phyloP scores from a whole-genome alignment of 129 eudicot species.

The Pseudognaphalium luteoalbum region DNA sequence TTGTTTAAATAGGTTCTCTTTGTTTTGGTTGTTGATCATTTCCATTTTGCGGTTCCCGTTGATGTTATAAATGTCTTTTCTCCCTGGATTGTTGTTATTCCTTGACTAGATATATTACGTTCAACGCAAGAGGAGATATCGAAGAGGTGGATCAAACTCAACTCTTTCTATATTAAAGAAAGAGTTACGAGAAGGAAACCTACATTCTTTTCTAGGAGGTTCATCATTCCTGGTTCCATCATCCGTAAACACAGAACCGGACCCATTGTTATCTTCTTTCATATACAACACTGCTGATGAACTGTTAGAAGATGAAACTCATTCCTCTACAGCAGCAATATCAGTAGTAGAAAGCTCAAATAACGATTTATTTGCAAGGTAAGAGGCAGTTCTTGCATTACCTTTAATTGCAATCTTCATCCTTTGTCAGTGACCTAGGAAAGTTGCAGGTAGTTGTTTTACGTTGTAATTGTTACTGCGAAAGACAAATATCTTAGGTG shows the following conservation, averaged over 20 bases:
- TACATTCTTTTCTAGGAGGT: slow-evolving; percentile 67
- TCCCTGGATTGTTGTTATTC: slow-evolving; percentile 22
- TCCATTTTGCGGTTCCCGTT: background rate
- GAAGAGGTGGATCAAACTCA: slow-evolving; percentile 52
- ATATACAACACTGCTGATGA: slow-evolving; percentile 38
- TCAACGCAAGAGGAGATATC: slow-evolving; percentile 81
- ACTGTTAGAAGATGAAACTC: background rate
- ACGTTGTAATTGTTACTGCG: background rate
- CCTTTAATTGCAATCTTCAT: background rate
- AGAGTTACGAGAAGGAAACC: slow-evolving; percentile 73
- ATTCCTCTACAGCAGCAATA: background rate
- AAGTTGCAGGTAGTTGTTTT: background rate
- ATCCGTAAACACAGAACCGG: slow-evolving; percentile 56
- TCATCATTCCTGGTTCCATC: slow-evolving; percentile 39
- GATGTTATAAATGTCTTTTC: background rate
- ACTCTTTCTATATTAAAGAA: slow-evolving; percentile 52
- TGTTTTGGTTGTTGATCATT: background rate
- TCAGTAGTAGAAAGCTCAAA: slow-evolving; percentile 18
- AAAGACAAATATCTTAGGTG: background rate
- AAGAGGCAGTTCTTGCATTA: background rate
- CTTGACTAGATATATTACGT: slow-evolving; percentile 64
- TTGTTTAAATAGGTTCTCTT: background rate
- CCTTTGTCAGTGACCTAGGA: background rate
- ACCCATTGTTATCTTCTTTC: slow-evolving; percentile 72
- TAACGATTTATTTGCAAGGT: background rate